A percentile compares a stretch with the other conserved stretches of the same genome.
These are phyloP conservation scores for Ogataea trehalophila DNA, from an alignment of 805 yeast genomes.

Conservation along the genomic window DNA sequence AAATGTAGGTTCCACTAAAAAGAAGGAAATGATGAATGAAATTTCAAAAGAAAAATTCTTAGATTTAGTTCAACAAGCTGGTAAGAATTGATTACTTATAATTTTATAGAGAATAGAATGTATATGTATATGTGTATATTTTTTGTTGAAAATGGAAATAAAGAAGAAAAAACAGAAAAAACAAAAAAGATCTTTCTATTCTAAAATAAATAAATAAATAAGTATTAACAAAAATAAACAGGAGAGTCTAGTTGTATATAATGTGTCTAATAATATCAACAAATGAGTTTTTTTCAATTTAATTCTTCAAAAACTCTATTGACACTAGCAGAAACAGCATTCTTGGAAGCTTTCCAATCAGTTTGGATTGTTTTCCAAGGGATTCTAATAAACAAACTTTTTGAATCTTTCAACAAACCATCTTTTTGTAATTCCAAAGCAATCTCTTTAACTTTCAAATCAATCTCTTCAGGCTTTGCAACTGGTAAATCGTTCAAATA, in stretches of 20 bases:
- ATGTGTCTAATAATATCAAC: not conserved
- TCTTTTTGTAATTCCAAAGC: slow-evolving; percentile 23
- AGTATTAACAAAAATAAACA: not conserved
- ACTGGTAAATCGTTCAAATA: slow-evolving; percentile 34
- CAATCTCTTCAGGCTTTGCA: slow-evolving; percentile 32
- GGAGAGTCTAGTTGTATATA: slow-evolving; percentile 1
- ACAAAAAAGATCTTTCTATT: too few species aligned
- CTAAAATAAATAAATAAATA: slow-evolving; percentile 1
- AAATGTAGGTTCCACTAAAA: slow-evolving; percentile 39
- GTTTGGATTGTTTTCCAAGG: slow-evolving; percentile 31
- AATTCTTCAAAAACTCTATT: slow-evolving; percentile 22
- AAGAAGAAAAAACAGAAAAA: too few species aligned
- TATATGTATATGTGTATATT: too few species aligned
- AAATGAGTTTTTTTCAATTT: slow-evolving; percentile 1
- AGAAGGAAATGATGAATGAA: slow-evolving; percentile 63
- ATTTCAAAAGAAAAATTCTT: slow-evolving; percentile 85
- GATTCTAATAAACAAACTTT: slow-evolving; percentile 27
- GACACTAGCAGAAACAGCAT: slow-evolving; percentile 26
- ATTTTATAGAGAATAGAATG: too few species aligned
- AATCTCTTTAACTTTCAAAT: slow-evolving; percentile 26
- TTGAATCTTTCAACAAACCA: slow-evolving; percentile 20
- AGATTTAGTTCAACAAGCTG: slow-evolving; percentile 81
- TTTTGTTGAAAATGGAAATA: too few species aligned
- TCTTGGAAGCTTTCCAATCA: slow-evolving; percentile 35
- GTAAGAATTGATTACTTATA: slow-evolving; percentile 29